Percentiles rank a stretch among this genome's conserved stretches.
These are phyloP conservation scores for Castanea crenata DNA, from an alignment of 306 rosid species.

Conservation along the genomic window DNA sequence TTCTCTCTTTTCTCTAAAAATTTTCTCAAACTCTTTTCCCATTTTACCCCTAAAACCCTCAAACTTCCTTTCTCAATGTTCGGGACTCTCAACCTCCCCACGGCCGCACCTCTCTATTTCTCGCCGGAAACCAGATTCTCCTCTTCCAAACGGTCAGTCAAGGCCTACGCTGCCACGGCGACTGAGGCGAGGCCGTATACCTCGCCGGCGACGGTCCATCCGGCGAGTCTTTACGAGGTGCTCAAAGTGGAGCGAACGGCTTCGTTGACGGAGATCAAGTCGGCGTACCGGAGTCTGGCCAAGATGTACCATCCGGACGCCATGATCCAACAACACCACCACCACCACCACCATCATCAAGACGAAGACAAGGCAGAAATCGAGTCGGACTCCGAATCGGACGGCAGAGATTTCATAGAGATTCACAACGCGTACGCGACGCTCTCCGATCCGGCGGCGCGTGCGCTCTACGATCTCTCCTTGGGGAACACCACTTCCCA, in stretches of 20 bases:
- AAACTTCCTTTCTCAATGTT: conserved; percentile 18
- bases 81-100: conserved; percentile 14
- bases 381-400: conserved; percentile 10
- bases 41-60: not conserved
- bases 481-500: conserved; percentile 13
- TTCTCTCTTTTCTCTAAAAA: not conserved
- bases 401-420: conserved; percentile 59
- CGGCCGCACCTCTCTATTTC: not conserved
- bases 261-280: conserved; percentile 44
- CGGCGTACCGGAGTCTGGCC: conserved; percentile 51
- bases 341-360: too few relatives aligned
- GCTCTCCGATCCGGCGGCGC: conserved; percentile 76
- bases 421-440: conserved; percentile 78
- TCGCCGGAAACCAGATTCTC: conserved; percentile 4
- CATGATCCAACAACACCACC: not conserved
- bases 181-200: not conserved
- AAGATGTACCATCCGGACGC: conserved; percentile 74
- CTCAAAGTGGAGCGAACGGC: conserved; percentile 41
- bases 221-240: conserved; percentile 42
- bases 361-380: too few relatives aligned
- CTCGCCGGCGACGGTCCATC: too few relatives aligned
- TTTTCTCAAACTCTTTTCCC: too few relatives aligned
- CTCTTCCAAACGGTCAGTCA: not conserved
- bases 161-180: not conserved
- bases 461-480: conserved; percentile 63